Conservation (phyloP, 2,329 filamentous ascomycete genomes). For the Tolypocladium amazonense region DNA sequence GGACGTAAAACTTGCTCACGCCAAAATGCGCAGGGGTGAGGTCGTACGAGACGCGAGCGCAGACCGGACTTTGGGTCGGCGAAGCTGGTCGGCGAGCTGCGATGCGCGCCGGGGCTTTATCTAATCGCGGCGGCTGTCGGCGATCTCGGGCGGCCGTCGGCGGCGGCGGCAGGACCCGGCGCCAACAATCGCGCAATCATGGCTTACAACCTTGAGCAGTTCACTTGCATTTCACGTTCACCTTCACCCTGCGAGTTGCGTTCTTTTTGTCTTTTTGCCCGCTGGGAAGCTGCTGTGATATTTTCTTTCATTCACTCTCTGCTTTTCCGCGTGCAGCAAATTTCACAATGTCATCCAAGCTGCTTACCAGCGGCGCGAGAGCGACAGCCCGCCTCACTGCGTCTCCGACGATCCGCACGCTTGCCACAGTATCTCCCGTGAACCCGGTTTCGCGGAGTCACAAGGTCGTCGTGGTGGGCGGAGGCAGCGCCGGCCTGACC, state of each 20-base stretch:
- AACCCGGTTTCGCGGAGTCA: conserved; percentile 29
- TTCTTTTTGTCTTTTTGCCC: background rate
- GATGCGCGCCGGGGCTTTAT: background rate
- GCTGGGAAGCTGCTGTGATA: background rate
- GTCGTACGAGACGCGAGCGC: background rate
- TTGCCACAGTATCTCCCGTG: conserved; percentile 18
- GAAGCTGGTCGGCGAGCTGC: background rate
- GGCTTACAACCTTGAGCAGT: background rate
- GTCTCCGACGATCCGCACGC: background rate
- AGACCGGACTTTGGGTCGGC: background rate
- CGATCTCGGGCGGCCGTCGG: background rate
- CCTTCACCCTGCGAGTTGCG: background rate
- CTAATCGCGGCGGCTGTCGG: background rate
- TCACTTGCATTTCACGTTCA: background rate
- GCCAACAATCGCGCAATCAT: background rate
- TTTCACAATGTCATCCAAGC: background rate
- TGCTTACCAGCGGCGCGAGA: background rate
- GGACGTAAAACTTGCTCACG: background rate
- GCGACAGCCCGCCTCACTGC: background rate
- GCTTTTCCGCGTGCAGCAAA: background rate
- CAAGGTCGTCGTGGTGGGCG: conserved; percentile 57
- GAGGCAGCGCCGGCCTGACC: conserved; percentile 53
- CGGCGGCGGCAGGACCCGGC: background rate
- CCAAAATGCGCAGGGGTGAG: background rate
- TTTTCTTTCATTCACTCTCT: background rate